Percentiles rank a stretch among this genome's conserved stretches.
These are phyloP conservation scores for Collybia mongolica DNA, from an alignment of 768 basidiomycete species.

Conservation along the genomic window DNA sequence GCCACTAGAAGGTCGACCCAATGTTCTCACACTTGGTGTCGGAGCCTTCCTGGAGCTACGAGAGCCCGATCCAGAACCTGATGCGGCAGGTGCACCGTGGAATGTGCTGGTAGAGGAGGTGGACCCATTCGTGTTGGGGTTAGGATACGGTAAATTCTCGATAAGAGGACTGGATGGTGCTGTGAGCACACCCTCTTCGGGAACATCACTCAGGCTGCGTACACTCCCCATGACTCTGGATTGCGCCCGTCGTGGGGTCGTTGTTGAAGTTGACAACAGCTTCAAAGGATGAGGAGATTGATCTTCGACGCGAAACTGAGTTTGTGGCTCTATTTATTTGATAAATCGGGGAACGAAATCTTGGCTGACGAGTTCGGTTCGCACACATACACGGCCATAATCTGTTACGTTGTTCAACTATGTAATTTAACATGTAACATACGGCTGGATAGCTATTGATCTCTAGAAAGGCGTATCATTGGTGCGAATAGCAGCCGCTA, in stretches of 20 bases:
- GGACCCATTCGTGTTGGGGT: slow-evolving; percentile 6
- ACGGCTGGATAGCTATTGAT: too few species aligned
- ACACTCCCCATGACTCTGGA: slow-evolving; percentile 20
- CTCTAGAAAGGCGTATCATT: too few species aligned
- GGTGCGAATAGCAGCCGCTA: neutral
- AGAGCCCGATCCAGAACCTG: slow-evolving; percentile 11
- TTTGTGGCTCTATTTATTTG: too few species aligned
- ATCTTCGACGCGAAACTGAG: too few species aligned
- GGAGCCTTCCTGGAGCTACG: slow-evolving; percentile 11
- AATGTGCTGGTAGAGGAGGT: slow-evolving; percentile 11
- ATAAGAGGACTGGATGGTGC: slow-evolving; percentile 12
- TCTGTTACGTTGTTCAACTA: too few species aligned
- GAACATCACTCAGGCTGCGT: slow-evolving; percentile 30
- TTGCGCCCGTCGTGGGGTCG: neutral
- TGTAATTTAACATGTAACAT: too few species aligned
- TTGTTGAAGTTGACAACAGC: too few species aligned
- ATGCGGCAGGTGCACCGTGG: slow-evolving; percentile 1
- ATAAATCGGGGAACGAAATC: too few species aligned
- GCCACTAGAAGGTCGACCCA: slow-evolving; percentile 21
- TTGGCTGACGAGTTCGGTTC: too few species aligned
- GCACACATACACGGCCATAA: too few species aligned
- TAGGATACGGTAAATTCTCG: slow-evolving; percentile 4
- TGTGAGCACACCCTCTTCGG: slow-evolving; percentile 25
- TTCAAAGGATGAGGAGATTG: too few species aligned
- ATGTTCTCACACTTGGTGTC: slow-evolving; percentile 33